Percentiles rank a stretch among this genome's conserved stretches.
phyloP scores from a whole-genome alignment of 140 eudicot genomes.

The Eryngium alpinum region DNA sequence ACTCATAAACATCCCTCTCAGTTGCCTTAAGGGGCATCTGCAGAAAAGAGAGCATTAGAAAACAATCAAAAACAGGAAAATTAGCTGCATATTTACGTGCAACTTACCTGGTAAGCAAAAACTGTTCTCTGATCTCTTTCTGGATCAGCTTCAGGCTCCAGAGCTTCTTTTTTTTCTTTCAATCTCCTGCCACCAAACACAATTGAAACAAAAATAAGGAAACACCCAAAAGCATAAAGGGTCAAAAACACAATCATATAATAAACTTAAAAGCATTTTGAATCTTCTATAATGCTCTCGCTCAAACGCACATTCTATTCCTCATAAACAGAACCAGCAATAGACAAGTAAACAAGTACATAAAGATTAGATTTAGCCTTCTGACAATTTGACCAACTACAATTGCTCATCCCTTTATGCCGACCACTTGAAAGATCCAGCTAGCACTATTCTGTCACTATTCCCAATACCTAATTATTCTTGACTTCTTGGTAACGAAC shows the following conservation, averaged over 20 bases:
- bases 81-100: background rate
- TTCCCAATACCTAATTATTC: too few relatives aligned
- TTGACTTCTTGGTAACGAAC: background rate
- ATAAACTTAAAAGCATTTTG: background rate
- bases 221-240: constrained; percentile 1
- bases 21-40: constrained; percentile 99
- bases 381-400: background rate
- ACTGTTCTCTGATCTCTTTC: constrained; percentile 97
- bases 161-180: constrained; percentile 75
- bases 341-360: background rate
- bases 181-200: constrained; percentile 62
- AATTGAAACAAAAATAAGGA: constrained; percentile 47
- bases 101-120: constrained; percentile 83
- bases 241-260: background rate
- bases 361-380: background rate
- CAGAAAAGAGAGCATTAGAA: constrained; percentile 16
- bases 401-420: background rate
- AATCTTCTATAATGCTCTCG: background rate
- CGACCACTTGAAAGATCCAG: background rate
- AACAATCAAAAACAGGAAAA: background rate
- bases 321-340: background rate
- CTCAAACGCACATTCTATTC: background rate
- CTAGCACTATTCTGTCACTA: background rate
- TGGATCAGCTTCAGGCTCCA: constrained; percentile 98
- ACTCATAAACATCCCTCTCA: constrained; percentile 87